Evolutionary conservation across 1,139 yeast genomes (phyloP), one percentile per base, ranked within the genome.

Genomic region (Lodderomyces metapsilosis): DNA sequence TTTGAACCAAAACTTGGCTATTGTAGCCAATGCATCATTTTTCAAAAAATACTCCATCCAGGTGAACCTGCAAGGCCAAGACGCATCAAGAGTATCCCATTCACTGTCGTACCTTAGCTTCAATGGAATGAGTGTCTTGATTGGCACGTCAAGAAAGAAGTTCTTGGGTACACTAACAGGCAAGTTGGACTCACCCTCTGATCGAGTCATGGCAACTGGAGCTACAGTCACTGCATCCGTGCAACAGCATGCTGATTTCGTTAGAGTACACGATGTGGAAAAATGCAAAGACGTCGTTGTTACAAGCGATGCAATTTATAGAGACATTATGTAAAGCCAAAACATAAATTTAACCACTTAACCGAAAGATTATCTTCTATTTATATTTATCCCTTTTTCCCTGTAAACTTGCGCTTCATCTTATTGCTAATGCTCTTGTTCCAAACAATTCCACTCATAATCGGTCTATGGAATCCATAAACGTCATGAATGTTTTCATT

Each of bases 141-240:
- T 91, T 12, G 98, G 98, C 0, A 85, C 98, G 0, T 86, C 96
- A 20, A 74, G 98, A 50, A 92, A 92, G 71, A 74, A 78, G 54
- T 92, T 92, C 55, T 80, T 92, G 53, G 97, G 96, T 1, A 73
- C 78, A 0, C 64, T 88, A 22, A 83, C 91, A 0, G 42, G 39
- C 9, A 63, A 68, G 9, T 68, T 66, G 41, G 34, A 36, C 13
- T 56, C 62, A 2, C 80, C 96, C 0, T 49, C 62, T 0, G 80
- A 84, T 25, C 73, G 98, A 48, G 80, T 80, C 4, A 64, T 81
- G 43, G 92, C 94, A 12, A 88, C 97, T 0, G 83, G 83, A 10
- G 88, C 95, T 0, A 72, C 89, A 0, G 77, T 86, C 1, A 76
- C 86, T 48, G 83, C 95, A 0, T 78, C 92, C 50, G 76, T 91